Base-by-base conservation (phyloP, 2,329 filamentous ascomycete species). In the Calonectria crousiana region DNA sequence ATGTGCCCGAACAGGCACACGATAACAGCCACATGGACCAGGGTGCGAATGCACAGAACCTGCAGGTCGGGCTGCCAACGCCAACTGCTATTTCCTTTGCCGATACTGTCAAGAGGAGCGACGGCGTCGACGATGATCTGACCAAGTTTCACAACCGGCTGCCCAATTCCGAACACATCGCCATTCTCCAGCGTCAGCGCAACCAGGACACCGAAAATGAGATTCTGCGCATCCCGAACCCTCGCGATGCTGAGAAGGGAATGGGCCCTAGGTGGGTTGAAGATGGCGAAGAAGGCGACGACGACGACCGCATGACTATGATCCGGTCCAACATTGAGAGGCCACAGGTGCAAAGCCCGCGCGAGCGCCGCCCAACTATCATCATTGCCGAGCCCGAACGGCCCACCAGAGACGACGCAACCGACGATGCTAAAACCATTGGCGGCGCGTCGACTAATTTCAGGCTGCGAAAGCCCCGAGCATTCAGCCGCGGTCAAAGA, bases 161-260 rank as follows among this genome's bases (percentile, higher is more conserved):
- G 44, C 88, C 89, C 41, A 89, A 94, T 56, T 94, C 95, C 69
- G 93, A 96, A 75, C 95, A 98, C 81, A 97, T 98, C 80, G 94
- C 94, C 8, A 97, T 98, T 80, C 84, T 98, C 18, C 92, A 98
- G 83, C 93, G 94, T 38, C 96, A 98, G 83, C 91, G 95, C 47
- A 93, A 95, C 71, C 92, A 92, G 75, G 93, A 94, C 71, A 93
- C 92, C 14, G 56, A 58, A 30, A 36, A 64, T 56, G 92, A 93
- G 41, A 92, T 95, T 0, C 86, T 98, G 53, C 93, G 95, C 51
- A 98, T 99, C 79, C 97, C 97, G 0, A 96, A 96, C 26, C 97
- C 97, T 1, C 90, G 96, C 79, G 97, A 98, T 81, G 96, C 94
- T 64, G 97, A 99, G 79, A 91, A 92, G 66, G 97, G 96, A 32